These are phyloP conservation scores for Fusarium solani-melongenae DNA, from an alignment of 2,329 filamentous ascomycete species.

Conservation along the genomic window DNA sequence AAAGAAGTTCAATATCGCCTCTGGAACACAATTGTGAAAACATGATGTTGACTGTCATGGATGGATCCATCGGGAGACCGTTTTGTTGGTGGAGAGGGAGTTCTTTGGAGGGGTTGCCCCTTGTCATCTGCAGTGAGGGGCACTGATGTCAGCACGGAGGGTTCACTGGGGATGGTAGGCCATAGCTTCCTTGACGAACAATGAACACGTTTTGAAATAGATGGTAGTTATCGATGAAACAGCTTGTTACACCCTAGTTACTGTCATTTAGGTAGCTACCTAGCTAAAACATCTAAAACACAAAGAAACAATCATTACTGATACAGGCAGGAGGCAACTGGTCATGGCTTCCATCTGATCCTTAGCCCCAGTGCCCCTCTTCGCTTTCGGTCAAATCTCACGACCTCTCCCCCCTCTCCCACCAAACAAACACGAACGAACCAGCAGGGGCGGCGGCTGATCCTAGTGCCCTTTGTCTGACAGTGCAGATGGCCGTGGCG, in stretches of 20 bases:
- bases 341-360: background rate
- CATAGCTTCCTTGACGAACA: background rate
- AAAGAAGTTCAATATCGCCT: background rate
- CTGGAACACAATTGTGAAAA: background rate
- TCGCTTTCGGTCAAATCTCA: background rate
- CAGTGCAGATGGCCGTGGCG: slow-evolving; percentile 7
- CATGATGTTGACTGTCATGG: background rate
- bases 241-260: background rate
- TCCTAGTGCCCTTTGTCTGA: slow-evolving; percentile 13
- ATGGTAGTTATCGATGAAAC: background rate
- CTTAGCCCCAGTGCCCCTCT: background rate
- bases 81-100: background rate
- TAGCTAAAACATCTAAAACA: background rate
- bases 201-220: background rate
- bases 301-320: background rate
- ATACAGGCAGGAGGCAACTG: background rate
- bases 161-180: background rate
- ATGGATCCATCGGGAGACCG: background rate
- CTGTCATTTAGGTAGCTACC: no score
- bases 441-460: slow-evolving; percentile 8
- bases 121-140: background rate
- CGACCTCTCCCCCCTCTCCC: background rate
- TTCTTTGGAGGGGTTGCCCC: background rate
- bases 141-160: background rate
- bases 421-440: slow-evolving; percentile 2